Conservation (phyloP, 345 rosid species). For the Citrus glauca region DNA sequence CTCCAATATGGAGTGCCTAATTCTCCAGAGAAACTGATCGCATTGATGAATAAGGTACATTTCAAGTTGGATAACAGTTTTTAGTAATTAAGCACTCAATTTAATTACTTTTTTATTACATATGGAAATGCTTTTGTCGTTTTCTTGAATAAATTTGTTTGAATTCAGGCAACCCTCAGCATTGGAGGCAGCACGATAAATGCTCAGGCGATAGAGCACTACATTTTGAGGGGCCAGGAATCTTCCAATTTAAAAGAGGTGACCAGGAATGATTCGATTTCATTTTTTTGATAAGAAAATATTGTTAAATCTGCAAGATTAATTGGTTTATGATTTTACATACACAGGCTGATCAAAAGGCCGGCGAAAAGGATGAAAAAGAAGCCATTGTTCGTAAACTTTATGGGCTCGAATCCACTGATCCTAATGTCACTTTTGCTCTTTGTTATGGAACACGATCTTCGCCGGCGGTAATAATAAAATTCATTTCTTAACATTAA, state of each 20-base stretch:
- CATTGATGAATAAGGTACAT: slow-evolving; percentile 61
- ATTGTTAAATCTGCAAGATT: background rate
- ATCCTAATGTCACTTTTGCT: slow-evolving; percentile 79
- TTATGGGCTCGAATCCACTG: slow-evolving; percentile 51
- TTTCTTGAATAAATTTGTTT: background rate
- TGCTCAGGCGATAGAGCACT: slow-evolving; percentile 83
- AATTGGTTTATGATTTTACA: background rate
- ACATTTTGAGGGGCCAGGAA: slow-evolving; percentile 55
- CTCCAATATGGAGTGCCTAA: slow-evolving; percentile 84
- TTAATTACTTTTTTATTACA: background rate
- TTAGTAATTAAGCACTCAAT: background rate
- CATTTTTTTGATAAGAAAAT: no score
- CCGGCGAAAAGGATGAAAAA: slow-evolving; percentile 45
- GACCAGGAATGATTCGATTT: background rate
- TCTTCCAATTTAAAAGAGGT: slow-evolving; percentile 53
- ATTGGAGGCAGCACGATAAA: slow-evolving; percentile 78
- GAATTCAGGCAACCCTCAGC: slow-evolving; percentile 64
- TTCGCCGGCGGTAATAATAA: slow-evolving; percentile 67
- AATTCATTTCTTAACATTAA: background rate
- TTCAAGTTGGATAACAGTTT: background rate
- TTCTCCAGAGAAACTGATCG: slow-evolving; percentile 57
- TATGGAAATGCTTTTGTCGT: background rate
- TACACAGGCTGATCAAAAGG: slow-evolving; percentile 26
- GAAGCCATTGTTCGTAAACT: slow-evolving; percentile 59
- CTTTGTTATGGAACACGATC: slow-evolving; percentile 88